Evolutionary conservation across 208 protist genomes (phyloP).

Genomic region (Trichomonas tenax): DNA sequence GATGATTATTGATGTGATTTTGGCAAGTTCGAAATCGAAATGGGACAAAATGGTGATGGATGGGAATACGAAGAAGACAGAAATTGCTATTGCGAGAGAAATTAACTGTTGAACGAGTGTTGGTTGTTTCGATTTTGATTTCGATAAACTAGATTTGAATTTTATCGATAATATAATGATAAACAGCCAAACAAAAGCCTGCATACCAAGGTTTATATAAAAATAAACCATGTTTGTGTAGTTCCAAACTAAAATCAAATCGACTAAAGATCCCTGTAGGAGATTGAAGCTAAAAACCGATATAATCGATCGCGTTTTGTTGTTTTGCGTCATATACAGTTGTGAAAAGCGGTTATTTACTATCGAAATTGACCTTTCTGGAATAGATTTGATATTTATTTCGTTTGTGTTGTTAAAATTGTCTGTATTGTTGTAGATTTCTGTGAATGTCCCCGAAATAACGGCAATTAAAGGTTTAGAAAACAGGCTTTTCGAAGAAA

Average conservation of each 20-base stretch:
- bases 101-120: neutral
- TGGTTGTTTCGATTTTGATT: neutral
- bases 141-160: too few relatives aligned
- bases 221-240: neutral
- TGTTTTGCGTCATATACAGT: neutral
- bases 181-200: neutral
- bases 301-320: neutral
- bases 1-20: neutral
- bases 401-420: neutral
- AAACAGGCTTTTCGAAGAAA: neutral
- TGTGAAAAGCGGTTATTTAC: neutral
- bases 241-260: neutral
- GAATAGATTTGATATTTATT: neutral
- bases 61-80: neutral
- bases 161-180: neutral
- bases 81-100: neutral
- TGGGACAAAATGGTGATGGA: neutral
- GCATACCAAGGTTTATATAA: neutral
- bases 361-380: neutral
- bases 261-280: neutral
- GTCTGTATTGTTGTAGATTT: neutral
- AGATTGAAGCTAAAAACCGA: neutral
- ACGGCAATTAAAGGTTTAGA: neutral
- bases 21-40: neutral
- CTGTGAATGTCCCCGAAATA: neutral